These are phyloP conservation scores for Penicillium salamii DNA, from an alignment of 495 filamentous ascomycete genomes.

Conservation along the genomic window DNA sequence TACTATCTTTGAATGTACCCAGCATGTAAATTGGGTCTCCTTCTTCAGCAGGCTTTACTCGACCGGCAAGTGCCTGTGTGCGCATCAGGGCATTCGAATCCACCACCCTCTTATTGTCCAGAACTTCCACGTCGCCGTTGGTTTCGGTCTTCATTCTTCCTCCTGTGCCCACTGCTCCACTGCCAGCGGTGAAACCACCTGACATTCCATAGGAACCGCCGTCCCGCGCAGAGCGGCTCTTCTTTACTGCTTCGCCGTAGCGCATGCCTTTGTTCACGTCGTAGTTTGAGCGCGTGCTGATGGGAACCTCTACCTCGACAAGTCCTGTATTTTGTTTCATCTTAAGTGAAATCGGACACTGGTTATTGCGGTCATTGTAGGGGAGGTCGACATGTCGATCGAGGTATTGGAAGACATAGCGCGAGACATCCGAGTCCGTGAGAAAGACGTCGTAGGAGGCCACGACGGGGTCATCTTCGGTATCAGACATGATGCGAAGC, in stretches of 20 bases:
- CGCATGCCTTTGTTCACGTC: constrained; percentile 60
- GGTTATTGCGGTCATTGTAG: constrained; percentile 52
- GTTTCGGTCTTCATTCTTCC: constrained; percentile 38
- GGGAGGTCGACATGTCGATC: constrained; percentile 45
- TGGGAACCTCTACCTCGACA: constrained; percentile 71
- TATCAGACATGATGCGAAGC: constrained; percentile 16
- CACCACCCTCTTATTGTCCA: constrained; percentile 37
- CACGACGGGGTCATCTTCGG: constrained; percentile 52
- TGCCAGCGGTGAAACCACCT: constrained; percentile 53
- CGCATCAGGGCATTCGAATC: constrained; percentile 28
- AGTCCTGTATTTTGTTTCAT: constrained; percentile 66
- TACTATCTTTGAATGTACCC: constrained; percentile 65
- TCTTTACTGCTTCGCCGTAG: constrained; percentile 65
- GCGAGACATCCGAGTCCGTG: constrained; percentile 47
- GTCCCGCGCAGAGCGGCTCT: constrained; percentile 51
- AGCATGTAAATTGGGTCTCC: constrained; percentile 68
- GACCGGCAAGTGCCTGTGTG: constrained; percentile 61
- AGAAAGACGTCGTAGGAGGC: constrained; percentile 62
- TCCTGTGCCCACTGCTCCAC: constrained; percentile 12
- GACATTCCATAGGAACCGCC: constrained; percentile 58
- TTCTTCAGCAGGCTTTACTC: constrained; percentile 55
- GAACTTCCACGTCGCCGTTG: constrained; percentile 36
- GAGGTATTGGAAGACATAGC: constrained; percentile 71
- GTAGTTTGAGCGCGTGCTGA: constrained; percentile 60
- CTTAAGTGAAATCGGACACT: constrained; percentile 58